Evolutionary conservation across 1,284 basidiomycete species (phyloP), one percentile per base, ranked within the genome.

Genomic region (Trametes hirsuta): DNA sequence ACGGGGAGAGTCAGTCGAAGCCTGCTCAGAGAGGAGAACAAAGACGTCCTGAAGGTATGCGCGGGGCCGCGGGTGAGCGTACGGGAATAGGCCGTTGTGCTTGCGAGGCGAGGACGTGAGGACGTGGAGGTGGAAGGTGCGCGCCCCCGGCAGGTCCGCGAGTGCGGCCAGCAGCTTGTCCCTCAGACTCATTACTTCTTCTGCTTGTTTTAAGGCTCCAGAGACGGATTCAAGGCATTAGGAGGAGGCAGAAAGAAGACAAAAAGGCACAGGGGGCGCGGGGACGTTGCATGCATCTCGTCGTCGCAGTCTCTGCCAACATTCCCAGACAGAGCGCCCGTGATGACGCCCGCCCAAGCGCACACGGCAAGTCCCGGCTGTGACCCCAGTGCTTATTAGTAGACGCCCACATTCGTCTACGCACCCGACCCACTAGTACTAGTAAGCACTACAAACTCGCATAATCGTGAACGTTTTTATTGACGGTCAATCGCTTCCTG

Each of bases 41-140:
- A 95, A 82, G 34, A 96, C 78, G 61, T 94, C 87, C 68, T 94
- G 90, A 15, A 89, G 73, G 66, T 84, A 88, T 47, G 86, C 77
- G 73, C 81, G 79, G 54, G 88, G 83, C 36, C 83, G 81, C 6
- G 89, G 84, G 1, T 75, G 75, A 0, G 91, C 86, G 71, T 92
- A 93, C 0, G 90, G 93, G 70, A 86, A 98, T 22, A 97, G 76
- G 1, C 82, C 79, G 1, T 82, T 81, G 66, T 87, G 82, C 70
- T 87, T 89, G 56, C 87, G 84, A 3, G 92, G 88, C 0, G 86
- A 75, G 4, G 92, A 90, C 35, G 87, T 78, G 56, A 96, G 84
- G 61, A 90, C 85, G 64, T 93, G 88, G 45, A 96, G 61, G 64
- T 89, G 86, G 67, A 94, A 87, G 47, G 80, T 77, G 53, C 91